Base-by-base conservation (phyloP, 768 basidiomycete species). In the Suillus clintonianus region DNA sequence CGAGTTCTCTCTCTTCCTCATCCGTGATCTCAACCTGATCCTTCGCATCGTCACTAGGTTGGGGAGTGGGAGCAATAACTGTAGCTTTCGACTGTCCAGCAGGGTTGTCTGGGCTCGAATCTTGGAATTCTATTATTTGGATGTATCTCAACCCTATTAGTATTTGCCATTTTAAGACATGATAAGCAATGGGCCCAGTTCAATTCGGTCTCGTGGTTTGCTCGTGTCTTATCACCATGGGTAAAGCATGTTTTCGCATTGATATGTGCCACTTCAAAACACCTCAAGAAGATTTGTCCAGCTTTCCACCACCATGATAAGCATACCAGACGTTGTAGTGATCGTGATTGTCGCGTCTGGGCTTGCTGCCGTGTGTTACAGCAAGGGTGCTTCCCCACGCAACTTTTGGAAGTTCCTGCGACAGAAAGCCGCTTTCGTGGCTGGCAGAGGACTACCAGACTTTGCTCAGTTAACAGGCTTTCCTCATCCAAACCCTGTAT, bases 1-100 rank as follows among this genome's bases (percentile, higher is more conserved):
- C 95, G 24, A 98, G 80, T 74, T 97, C 95, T 24, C 86, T 82
- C 70, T 95, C 94, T 76, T 97, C 96, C 59, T 97, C 96, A 70
- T 90, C 93, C 11, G 95, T 91, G 75, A 96, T 71, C 60, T 80
- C 72, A 36, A 74, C 65, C 42, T 70, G 66, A 48, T 65, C 65
- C 48, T 83, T 72, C 39, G 71, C 67, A 47, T 69, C 68, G 41
- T 72, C 71, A 15, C 70, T 57, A 14, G 70, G 68, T 62, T 74
- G 67, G 11, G 77, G 73, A 55, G 72, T 70, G 41, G 71, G 72
- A 15, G 76, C 17, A 58, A 72, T 65, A 45, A 71, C 64, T 36
- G 67, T 65, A 39, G 65, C 59, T 34, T 65, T 61, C 22, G 63
- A 50, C 58, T 69, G 43, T 13, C 70, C 62, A 14, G 67, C 67